phyloP scores from a whole-genome alignment of 345 rosid species.

The Clausena lansium region DNA sequence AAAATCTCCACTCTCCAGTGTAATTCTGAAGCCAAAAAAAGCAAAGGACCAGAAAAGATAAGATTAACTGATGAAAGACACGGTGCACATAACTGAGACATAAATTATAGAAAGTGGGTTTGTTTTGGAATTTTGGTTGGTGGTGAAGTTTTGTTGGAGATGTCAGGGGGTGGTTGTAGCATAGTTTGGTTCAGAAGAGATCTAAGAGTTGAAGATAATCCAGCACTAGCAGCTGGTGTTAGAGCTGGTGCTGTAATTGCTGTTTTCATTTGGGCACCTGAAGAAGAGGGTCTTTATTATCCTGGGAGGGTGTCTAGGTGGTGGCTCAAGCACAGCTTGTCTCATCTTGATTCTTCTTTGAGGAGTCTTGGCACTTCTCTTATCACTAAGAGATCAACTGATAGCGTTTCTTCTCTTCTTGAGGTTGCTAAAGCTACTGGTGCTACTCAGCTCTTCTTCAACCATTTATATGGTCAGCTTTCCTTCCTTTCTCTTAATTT shows the following conservation, averaged over 20 bases:
- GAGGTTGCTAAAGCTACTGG: constrained; percentile 84
- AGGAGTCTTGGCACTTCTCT: constrained; percentile 83
- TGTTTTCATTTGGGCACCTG: constrained; percentile 89
- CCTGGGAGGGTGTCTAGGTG: constrained; percentile 99
- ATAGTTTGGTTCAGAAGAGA: constrained; percentile 99
- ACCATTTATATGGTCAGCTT: constrained; percentile 90
- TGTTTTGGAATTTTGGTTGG: constrained; percentile 22
- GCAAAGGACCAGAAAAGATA: background rate
- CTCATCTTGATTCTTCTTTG: constrained; percentile 85
- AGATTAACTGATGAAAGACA: constrained; percentile 8
- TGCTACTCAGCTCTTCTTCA: constrained; percentile 92
- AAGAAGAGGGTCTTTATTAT: constrained; percentile 81
- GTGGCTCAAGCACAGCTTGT: constrained; percentile 97
- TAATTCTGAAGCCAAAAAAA: too few relatives aligned
- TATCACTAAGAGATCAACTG: constrained; percentile 83
- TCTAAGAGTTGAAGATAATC: constrained; percentile 95
- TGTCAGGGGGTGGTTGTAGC: constrained; percentile 81
- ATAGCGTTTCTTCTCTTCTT: constrained; percentile 77
- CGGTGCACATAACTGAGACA: constrained; percentile 23
- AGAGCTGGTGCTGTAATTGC: constrained; percentile 84
- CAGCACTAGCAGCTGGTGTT: constrained; percentile 90
- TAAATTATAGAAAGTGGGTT: constrained; percentile 10
- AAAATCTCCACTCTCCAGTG: background rate
- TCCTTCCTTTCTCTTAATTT: constrained; percentile 5
- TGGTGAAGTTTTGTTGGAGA: constrained; percentile 33